Conservation (phyloP, 2,329 filamentous ascomycete genomes). For the Chrysoporthe puriensis region DNA sequence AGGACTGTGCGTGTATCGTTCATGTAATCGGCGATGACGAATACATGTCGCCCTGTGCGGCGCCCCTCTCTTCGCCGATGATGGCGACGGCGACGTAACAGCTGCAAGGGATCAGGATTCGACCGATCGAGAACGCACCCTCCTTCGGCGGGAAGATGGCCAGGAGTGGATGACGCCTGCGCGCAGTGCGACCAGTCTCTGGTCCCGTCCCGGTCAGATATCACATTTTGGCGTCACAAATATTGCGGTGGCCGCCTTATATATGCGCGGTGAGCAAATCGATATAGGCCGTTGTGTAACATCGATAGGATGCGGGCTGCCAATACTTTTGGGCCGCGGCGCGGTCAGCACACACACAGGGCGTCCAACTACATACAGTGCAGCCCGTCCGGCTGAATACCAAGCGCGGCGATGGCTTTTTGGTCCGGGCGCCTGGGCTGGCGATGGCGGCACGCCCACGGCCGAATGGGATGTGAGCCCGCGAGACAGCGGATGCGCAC, state of each 20-base stretch:
- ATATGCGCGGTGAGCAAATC: slow-evolving; percentile 21
- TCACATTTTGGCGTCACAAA: slow-evolving; percentile 22
- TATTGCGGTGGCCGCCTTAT: slow-evolving; percentile 15
- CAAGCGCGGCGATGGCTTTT: neutral
- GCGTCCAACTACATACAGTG: slow-evolving; percentile 3
- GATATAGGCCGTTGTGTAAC: slow-evolving; percentile 9
- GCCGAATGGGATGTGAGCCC: slow-evolving; percentile 25
- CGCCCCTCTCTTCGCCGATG: neutral
- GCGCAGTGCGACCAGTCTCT: slow-evolving; percentile 19
- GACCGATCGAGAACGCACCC: slow-evolving; percentile 15
- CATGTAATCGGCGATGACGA: neutral
- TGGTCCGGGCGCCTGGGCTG: neutral
- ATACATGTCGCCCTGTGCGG: neutral
- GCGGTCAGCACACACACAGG: neutral
- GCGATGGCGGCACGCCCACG: slow-evolving; percentile 4
- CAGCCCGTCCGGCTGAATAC: neutral
- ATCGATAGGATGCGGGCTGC: neutral
- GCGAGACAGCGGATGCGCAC: slow-evolving; percentile 15
- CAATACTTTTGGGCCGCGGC: neutral
- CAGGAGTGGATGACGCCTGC: slow-evolving; percentile 13
- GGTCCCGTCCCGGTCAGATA: slow-evolving; percentile 21
- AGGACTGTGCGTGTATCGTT: neutral
- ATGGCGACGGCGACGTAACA: neutral
- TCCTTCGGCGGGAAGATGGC: slow-evolving; percentile 8
- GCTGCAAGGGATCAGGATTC: slow-evolving; percentile 20